Evolutionary conservation across 352 stramenopile species (phyloP), one percentile per base, ranked within the genome.

Genomic region (Phytophthora sojae): DNA sequence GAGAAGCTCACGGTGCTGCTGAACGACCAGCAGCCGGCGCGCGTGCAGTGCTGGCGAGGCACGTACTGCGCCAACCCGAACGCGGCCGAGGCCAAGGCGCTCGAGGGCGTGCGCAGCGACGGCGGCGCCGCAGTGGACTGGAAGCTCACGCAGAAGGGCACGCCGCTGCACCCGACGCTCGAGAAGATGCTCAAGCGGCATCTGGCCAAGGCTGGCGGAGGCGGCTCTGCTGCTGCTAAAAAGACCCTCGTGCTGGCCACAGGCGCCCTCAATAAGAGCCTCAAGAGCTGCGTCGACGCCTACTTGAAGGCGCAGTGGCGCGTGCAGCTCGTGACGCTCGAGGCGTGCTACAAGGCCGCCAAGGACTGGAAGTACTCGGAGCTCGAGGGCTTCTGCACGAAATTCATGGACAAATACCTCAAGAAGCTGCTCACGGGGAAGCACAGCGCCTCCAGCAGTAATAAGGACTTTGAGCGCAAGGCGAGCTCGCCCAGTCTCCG

Each of bases 111-210:
- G 7, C 51, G 45, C 45, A 57, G 39, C 25, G 68, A 75, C 35
- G 68, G 62, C 15, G 57, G 51, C 15, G 15, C 21, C 7, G 11
- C 4, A 6, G 57, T 75, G 14, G 29, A 52, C 19, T 79, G 71
- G 67, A 49, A 75, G 32, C 54, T 72, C 35, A 78, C 67, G 26
- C 67, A 78, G 23, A 78, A 78, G 35, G 71, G 66, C 9, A 71
- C 71, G 12, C 17, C 58, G 15, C 29, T 75, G 9, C 71, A 78
- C 32, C 71, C 59, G 25, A 78, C 71, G 37, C 67, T 78, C 17
- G 71, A 78, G 47, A 78, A 72, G 30, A 74, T 78, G 71, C 42
- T 75, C 19, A 71, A 64, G 23, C 29, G 51, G 9, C 68, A 67
- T 7, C 53, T 78, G 14, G 25, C 44, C 29, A 57, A 65, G 44